These are phyloP conservation scores for Syncephalastrum racemosum DNA, from an alignment of 371 early-diverging fungal species.

Conservation along the genomic window DNA sequence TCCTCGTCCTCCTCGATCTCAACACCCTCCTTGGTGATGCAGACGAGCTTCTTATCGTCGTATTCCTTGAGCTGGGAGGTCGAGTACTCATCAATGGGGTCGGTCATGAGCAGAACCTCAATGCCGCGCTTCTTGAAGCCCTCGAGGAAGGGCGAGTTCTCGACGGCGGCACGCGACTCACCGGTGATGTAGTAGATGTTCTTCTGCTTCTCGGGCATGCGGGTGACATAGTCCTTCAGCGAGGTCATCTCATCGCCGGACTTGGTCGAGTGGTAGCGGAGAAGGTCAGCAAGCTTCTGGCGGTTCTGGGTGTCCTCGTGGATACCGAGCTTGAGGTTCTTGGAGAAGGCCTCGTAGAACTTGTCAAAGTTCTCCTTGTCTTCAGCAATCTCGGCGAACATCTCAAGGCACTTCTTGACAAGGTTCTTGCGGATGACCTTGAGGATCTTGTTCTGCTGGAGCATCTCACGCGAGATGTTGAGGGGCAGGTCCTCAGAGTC, in stretches of 20 bases:
- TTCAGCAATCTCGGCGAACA: conserved; percentile 68
- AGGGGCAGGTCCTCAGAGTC: conserved; percentile 87
- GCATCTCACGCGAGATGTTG: conserved; percentile 88
- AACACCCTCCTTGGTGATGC: conserved; percentile 97
- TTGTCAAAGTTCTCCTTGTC: conserved; percentile 70
- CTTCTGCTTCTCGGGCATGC: conserved; percentile 82
- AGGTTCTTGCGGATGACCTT: conserved; percentile 80
- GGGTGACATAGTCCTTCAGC: conserved; percentile 78
- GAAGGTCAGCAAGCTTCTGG: conserved; percentile 68
- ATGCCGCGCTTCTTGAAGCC: conserved; percentile 96
- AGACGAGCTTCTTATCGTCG: conserved; percentile 97
- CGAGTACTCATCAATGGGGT: conserved; percentile 95
- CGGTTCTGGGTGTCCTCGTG: conserved; percentile 67
- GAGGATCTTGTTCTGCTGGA: conserved; percentile 78
- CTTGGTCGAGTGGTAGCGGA: conserved; percentile 77
- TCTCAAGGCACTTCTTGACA: conserved; percentile 80
- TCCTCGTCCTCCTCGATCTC: conserved; percentile 98
- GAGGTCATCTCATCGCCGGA: conserved; percentile 60
- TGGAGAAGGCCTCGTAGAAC: conserved; percentile 74
- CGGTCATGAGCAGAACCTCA: conserved; percentile 94
- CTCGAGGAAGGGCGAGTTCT: conserved; percentile 98
- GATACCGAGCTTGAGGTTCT: conserved; percentile 77
- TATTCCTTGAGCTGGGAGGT: conserved; percentile 97
- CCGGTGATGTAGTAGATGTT: conserved; percentile 98
- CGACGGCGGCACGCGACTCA: conserved; percentile 90